A percentile compares a stretch with the other conserved stretches of the same genome.
Conservation (phyloP, 495 filamentous ascomycete genomes). For the Penicillium tannophilum region DNA sequence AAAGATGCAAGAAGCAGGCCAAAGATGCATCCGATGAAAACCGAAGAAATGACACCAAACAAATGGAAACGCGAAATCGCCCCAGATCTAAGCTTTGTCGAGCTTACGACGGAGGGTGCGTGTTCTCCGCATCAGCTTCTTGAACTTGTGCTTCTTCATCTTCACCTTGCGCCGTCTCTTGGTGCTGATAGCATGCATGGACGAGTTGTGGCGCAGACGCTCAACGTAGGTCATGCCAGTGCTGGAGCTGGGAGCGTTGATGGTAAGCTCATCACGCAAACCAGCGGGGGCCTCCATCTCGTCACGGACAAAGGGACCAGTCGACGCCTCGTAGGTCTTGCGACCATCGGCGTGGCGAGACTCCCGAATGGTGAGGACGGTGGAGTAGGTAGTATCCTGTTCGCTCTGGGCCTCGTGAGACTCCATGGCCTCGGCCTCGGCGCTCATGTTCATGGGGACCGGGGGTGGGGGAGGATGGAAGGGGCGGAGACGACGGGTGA, state of each 20-base stretch:
- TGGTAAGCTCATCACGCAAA: constrained; percentile 28
- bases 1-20: constrained; percentile 32
- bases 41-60: constrained; percentile 11
- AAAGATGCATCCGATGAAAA: constrained; percentile 30
- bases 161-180: constrained; percentile 84
- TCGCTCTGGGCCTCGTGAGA: constrained; percentile 22
- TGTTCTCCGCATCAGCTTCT: constrained; percentile 95
- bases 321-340: constrained; percentile 58
- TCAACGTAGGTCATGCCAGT: constrained; percentile 44
- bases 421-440: constrained; percentile 22
- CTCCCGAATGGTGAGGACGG: constrained; percentile 81
- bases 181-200: constrained; percentile 75
- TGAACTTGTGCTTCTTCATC: constrained; percentile 99
- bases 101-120: constrained; percentile 85
- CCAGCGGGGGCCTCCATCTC: constrained; percentile 41
- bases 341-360: constrained; percentile 68
- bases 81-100: constrained; percentile 54
- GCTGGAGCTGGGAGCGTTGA: constrained; percentile 36
- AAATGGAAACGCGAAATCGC: constrained; percentile 11
- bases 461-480: constrained; percentile 80
- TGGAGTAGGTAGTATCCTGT: constrained; percentile 63
- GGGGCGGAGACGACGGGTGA: constrained; percentile 64
- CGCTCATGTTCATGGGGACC: constrained; percentile 47
- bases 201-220: constrained; percentile 38
- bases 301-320: constrained; percentile 42